phyloP scores from a whole-genome alignment of 1,139 yeast species.

The Suhomyces yuchorum region DNA sequence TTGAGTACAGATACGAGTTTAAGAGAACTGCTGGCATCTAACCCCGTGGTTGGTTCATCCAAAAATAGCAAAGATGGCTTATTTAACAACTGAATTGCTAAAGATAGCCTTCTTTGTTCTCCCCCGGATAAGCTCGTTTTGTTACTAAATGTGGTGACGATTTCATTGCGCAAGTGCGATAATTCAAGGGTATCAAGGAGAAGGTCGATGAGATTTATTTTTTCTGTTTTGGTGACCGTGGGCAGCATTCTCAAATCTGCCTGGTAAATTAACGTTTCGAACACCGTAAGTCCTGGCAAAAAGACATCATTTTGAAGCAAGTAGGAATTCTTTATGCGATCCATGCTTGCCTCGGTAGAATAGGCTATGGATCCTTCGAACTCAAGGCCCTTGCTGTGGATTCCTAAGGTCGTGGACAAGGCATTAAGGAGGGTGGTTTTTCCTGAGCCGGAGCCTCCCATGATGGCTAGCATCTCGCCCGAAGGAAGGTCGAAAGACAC shows the following conservation, averaged over 20 bases:
- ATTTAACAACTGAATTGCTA: conserved; percentile 27
- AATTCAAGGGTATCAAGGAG: conserved; percentile 24
- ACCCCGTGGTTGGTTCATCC: conserved; percentile 32
- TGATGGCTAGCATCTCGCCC: conserved; percentile 27
- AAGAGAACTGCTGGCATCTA: conserved; percentile 27
- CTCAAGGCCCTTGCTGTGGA: conserved; percentile 16
- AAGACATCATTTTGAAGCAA: conserved; percentile 26
- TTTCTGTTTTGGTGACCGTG: conserved; percentile 15
- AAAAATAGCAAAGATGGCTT: conserved; percentile 26
- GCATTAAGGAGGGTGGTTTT: conserved; percentile 29
- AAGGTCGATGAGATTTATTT: conserved; percentile 18
- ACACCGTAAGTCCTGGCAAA: conserved; percentile 27
- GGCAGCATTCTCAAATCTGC: conserved; percentile 26
- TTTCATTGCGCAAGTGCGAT: conserved; percentile 19
- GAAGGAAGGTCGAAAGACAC: conserved; percentile 24
- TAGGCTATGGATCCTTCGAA: conserved; percentile 53
- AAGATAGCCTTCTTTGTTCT: conserved; percentile 26
- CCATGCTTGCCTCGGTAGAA: conserved; percentile 11
- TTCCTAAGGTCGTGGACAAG: conserved; percentile 24
- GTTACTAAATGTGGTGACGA: conserved; percentile 21
- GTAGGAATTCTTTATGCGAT: conserved; percentile 23
- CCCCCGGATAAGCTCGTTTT: conserved; percentile 25
- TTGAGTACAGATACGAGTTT: conserved; percentile 23
- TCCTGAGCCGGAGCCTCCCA: conserved; percentile 32
- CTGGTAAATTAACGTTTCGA: conserved; percentile 25